These are phyloP conservation scores for Perkinsela sp. DNA, from an alignment of 208 protist species.

Conservation along the genomic window DNA sequence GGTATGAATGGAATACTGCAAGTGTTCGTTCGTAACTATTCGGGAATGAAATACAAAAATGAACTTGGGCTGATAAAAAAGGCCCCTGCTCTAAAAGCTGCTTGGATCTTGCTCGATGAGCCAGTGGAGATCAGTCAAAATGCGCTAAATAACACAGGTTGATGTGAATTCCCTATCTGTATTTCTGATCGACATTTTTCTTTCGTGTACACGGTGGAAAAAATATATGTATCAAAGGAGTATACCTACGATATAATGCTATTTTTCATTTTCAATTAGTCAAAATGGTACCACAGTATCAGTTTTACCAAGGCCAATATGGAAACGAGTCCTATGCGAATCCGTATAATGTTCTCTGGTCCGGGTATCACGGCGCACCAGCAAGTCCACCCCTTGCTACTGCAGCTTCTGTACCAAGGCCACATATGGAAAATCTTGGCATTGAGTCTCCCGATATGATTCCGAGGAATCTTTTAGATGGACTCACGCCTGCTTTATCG, in stretches of 20 bases:
- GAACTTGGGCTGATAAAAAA: conserved; percentile 46
- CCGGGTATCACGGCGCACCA: neutral
- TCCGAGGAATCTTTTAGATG: conserved; percentile 1
- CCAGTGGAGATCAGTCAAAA: conserved; percentile 48
- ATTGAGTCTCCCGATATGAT: conserved; percentile 1
- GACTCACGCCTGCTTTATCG: neutral
- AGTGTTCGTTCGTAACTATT: conserved; percentile 26
- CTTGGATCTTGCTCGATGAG: conserved; percentile 35
- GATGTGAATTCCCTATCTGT: too few relatives aligned
- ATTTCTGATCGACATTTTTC: too few relatives aligned
- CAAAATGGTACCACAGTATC: neutral
- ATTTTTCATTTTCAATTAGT: too few relatives aligned
- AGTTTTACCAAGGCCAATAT: neutral
- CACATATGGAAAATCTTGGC: neutral
- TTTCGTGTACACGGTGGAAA: too few relatives aligned
- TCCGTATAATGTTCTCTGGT: neutral
- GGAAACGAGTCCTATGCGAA: neutral
- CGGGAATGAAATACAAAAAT: conserved; percentile 42
- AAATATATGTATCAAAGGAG: too few relatives aligned
- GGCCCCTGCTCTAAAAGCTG: conserved; percentile 38
- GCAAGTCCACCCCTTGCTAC: neutral
- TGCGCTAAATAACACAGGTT: too few relatives aligned
- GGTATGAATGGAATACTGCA: conserved; percentile 38
- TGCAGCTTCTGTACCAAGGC: neutral
- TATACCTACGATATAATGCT: too few relatives aligned